Evolutionary conservation across 2,329 filamentous ascomycete species (phyloP), one percentile per base, ranked within the genome.

Genomic region (Clonostachys sp.): DNA sequence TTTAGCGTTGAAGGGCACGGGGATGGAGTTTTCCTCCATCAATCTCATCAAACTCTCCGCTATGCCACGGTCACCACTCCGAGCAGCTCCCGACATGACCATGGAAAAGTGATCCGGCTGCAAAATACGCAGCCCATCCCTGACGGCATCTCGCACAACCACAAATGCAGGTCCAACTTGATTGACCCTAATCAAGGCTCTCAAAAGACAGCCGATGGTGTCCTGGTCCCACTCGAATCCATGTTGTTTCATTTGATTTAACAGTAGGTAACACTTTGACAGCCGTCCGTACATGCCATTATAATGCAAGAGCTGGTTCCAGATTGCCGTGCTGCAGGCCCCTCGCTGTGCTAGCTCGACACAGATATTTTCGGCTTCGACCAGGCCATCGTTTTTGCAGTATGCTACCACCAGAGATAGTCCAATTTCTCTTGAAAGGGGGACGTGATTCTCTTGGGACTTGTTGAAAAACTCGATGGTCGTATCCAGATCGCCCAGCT

Each of bases 221-320:
- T 68, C 63, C 7, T 66, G 56, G 51, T 80, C 65, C 66, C 77
- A 80, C 10, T 69, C 58, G 12, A 83, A 57, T 1, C 64, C 57
- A 38, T 65, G 60, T 12, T 68, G 61, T 18, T 67, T 70, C 80
- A 83, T 83, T 35, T 58, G 51, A 35, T 66, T 62, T 18, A 81
- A 64, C 7, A 80, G 48, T 5, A 65, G 67, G 55, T 80, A 74
- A 46, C 79, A 68, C 43, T 67, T 66, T n/a, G 59, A 60, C 7
- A 81, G 61, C 45, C 75, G 71, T 47, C 85, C 78, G 7, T 78
- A 75, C 47, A 80, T 69, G 7, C 87, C 88, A 61, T 90, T 78
- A 50, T 86, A 80, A 48, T 78, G 74, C 5, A 96, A 70, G 34
- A 96, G 67, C 46, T 81, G 75, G 59, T 96, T 96, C 88, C 89